Percentiles rank a stretch among this genome's conserved stretches.
These are phyloP conservation scores for Ophiostoma quercus DNA, from an alignment of 2,329 filamentous ascomycete species.

Conservation along the genomic window DNA sequence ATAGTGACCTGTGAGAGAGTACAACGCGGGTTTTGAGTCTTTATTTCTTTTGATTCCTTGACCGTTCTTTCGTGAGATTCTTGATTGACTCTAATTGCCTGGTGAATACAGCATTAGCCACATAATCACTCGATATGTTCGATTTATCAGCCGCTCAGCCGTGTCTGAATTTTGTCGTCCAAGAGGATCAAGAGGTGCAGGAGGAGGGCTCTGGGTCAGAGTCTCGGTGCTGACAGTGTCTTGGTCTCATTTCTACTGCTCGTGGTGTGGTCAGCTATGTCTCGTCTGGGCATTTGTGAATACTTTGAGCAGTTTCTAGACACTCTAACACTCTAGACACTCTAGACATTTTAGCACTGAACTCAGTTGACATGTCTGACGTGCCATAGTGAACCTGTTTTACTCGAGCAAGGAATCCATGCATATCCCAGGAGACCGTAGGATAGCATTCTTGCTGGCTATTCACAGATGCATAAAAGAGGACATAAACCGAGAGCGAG, in stretches of 20 bases:
- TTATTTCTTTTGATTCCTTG: neutral
- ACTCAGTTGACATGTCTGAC: conserved; percentile 10
- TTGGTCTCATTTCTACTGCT: neutral
- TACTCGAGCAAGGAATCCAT: conserved; percentile 9
- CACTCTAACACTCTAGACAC: too few species aligned
- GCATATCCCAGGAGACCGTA: conserved; percentile 8
- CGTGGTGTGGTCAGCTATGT: neutral
- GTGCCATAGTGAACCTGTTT: conserved; percentile 7
- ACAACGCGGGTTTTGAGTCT: neutral
- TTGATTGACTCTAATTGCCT: neutral
- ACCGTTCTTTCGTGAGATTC: neutral
- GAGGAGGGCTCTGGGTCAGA: neutral
- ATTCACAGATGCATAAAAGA: neutral
- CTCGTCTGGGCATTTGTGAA: neutral
- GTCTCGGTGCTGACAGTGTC: neutral
- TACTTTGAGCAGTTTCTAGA: neutral
- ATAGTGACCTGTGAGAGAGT: neutral
- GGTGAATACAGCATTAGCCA: neutral
- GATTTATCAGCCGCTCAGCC: conserved; percentile 8
- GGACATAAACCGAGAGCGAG: neutral
- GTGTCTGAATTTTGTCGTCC: neutral
- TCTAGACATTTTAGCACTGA: neutral
- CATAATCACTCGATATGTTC: neutral
- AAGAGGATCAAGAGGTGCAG: neutral
- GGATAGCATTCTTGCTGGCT: neutral